phyloP scores from a whole-genome alignment of 306 rosid genomes.

The Pterocarpus macrocarpus region DNA sequence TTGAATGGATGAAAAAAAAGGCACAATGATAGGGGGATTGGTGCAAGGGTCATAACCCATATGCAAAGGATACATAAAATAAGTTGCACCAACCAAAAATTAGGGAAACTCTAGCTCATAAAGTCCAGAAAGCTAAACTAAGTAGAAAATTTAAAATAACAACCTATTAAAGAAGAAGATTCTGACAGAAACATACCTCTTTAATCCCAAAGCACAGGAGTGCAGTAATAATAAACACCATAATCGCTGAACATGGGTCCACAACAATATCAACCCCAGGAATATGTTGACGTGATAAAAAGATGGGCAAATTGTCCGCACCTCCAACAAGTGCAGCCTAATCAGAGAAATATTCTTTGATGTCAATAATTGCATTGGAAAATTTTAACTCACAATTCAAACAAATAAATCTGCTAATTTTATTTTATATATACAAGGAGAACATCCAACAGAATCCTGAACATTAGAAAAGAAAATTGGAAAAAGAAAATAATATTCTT shows the following conservation, averaged over 20 bases:
- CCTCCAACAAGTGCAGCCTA: slow-evolving; percentile 94
- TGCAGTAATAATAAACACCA: slow-evolving; percentile 76
- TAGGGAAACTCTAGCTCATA: not conserved
- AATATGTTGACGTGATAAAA: slow-evolving; percentile 71
- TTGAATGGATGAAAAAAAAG: slow-evolving; percentile 5
- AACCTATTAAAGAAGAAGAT: slow-evolving; percentile 2
- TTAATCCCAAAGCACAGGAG: slow-evolving; percentile 85
- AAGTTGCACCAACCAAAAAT: not conserved
- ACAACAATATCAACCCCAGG: slow-evolving; percentile 75
- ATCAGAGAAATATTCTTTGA: slow-evolving; percentile 37
- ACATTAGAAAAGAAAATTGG: not conserved
- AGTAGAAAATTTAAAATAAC: not conserved
- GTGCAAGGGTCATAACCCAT: slow-evolving; percentile 3
- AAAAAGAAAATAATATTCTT: not conserved
- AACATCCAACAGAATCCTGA: slow-evolving; percentile 8
- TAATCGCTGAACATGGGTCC: slow-evolving; percentile 85
- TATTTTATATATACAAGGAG: not conserved
- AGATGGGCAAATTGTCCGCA: slow-evolving; percentile 64
- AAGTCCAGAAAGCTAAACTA: slow-evolving; percentile 14
- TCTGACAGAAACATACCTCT: slow-evolving; percentile 64
- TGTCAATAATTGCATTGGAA: slow-evolving; percentile 19
- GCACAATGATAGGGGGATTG: not conserved
- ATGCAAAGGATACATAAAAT: not conserved
- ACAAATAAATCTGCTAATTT: slow-evolving; percentile 25
- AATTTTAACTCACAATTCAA: slow-evolving; percentile 11